Conservation (phyloP, 495 filamentous ascomycete species). For the Daldinia grandis region DNA sequence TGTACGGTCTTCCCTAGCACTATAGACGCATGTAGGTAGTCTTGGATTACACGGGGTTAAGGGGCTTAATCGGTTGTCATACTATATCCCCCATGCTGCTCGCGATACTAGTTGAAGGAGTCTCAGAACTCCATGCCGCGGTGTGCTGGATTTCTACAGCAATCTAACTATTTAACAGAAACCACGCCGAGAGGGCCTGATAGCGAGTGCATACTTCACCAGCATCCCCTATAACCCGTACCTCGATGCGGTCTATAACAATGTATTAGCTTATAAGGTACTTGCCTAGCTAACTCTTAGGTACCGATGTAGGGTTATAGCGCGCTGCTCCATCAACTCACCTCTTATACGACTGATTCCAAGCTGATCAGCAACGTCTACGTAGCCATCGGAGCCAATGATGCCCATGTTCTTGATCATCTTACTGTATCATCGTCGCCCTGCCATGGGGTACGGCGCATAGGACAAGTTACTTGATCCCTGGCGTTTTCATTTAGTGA, state of each 20-base stretch:
- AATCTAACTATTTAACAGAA: not conserved
- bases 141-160: not conserved
- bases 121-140: not conserved
- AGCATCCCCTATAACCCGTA: not conserved
- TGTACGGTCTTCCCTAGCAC: no score
- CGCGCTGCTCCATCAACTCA: constrained; percentile 34
- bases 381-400: constrained; percentile 66
- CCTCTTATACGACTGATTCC: constrained; percentile 66
- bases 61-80: no score
- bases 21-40: no score
- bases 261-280: not conserved
- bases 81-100: no score
- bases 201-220: not conserved
- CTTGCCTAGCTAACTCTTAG: no score
- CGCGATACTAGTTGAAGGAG: not conserved
- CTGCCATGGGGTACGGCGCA: constrained; percentile 69
- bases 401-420: constrained; percentile 54
- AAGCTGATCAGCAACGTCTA: constrained; percentile 70
- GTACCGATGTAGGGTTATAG: not conserved
- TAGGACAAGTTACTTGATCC: constrained; percentile 68
- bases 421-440: constrained; percentile 59
- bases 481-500: constrained; percentile 55
- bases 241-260: constrained; percentile 5
- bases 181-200: not conserved
- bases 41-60: no score